Evolutionary conservation across 805 yeast genomes (phyloP).

Genomic region (Hanseniaspora osmophila): DNA sequence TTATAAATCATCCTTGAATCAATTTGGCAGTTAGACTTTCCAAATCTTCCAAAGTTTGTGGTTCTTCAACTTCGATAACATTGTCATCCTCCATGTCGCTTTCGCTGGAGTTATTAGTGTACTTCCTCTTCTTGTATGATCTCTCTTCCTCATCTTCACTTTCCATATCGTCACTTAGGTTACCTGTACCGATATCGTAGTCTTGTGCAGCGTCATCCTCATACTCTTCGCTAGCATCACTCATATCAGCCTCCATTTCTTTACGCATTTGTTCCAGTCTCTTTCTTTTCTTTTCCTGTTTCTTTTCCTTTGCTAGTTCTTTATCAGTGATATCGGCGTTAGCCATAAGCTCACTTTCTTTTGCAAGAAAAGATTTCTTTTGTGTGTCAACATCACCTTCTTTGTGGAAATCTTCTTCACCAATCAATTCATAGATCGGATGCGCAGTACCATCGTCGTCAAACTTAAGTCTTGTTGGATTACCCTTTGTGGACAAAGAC

Average conservation of each 20-base stretch:
- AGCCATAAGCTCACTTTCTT: slow-evolving; percentile 58
- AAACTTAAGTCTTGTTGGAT: slow-evolving; percentile 66
- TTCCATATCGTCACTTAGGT: slow-evolving; percentile 22
- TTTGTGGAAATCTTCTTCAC: slow-evolving; percentile 71
- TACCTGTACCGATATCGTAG: slow-evolving; percentile 21
- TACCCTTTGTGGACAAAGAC: slow-evolving; percentile 43
- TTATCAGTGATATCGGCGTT: slow-evolving; percentile 69
- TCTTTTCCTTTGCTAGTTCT: slow-evolving; percentile 56
- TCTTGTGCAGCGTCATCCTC: slow-evolving; percentile 16
- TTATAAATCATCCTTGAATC: slow-evolving; percentile 11
- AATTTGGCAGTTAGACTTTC: slow-evolving; percentile 66
- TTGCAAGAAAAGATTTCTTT: slow-evolving; percentile 48
- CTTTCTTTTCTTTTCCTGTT: slow-evolving; percentile 76
- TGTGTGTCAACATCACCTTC: slow-evolving; percentile 56
- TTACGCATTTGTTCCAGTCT: slow-evolving; percentile 66
- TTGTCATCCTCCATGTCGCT: slow-evolving; percentile 19
- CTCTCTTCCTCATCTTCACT: slow-evolving; percentile 19
- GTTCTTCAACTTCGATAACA: slow-evolving; percentile 68
- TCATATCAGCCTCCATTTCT: slow-evolving; percentile 26
- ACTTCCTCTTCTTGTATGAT: slow-evolving; percentile 25
- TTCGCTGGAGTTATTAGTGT: slow-evolving; percentile 18
- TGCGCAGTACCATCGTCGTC: slow-evolving; percentile 94
- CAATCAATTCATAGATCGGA: slow-evolving; percentile 79
- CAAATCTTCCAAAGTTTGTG: slow-evolving; percentile 83
- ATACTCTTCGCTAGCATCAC: slow-evolving; percentile 11